Percentiles rank a stretch among this genome's conserved stretches.
These are phyloP conservation scores for Colletotrichum simmondsii DNA, from an alignment of 2,329 filamentous ascomycete species.

Conservation along the genomic window DNA sequence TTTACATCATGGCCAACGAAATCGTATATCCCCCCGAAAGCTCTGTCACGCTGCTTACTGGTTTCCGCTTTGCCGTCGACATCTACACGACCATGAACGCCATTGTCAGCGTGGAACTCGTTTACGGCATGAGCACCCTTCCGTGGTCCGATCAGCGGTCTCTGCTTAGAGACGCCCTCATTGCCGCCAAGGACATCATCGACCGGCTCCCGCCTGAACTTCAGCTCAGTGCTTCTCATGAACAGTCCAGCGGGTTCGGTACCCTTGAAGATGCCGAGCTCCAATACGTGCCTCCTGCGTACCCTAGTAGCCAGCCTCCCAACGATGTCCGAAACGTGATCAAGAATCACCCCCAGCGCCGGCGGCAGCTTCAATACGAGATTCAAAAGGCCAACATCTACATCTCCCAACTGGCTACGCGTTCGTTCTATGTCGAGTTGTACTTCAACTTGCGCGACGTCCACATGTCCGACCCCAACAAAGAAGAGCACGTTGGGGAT, in stretches of 20 bases:
- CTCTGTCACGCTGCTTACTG: slow-evolving; percentile 76
- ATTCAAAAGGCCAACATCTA: slow-evolving; percentile 95
- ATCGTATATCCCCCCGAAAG: slow-evolving; percentile 77
- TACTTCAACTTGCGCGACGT: slow-evolving; percentile 83
- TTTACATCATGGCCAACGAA: slow-evolving; percentile 78
- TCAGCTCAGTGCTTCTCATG: slow-evolving; percentile 59
- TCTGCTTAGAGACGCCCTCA: slow-evolving; percentile 77
- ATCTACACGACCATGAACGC: slow-evolving; percentile 85
- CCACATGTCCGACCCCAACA: slow-evolving; percentile 60
- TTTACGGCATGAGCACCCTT: slow-evolving; percentile 81
- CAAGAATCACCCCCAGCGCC: slow-evolving; percentile 59
- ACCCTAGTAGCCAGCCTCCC: slow-evolving; percentile 55
- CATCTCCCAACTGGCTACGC: slow-evolving; percentile 81
- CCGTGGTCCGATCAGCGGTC: slow-evolving; percentile 83
- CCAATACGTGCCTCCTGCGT: slow-evolving; percentile 63
- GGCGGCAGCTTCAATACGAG: slow-evolving; percentile 78
- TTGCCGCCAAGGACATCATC: slow-evolving; percentile 75
- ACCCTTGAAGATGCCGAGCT: slow-evolving; percentile 57
- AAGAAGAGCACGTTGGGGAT: slow-evolving; percentile 45
- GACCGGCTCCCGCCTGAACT: slow-evolving; percentile 77
- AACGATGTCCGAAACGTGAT: slow-evolving; percentile 63
- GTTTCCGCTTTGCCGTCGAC: slow-evolving; percentile 83
- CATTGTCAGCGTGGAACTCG: slow-evolving; percentile 82
- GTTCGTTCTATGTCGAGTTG: slow-evolving; percentile 87
- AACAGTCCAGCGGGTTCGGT: slow-evolving; percentile 49